A percentile compares a stretch with the other conserved stretches of the same genome.
Conservation (phyloP, 73 alveolate genomes). For the Paramecium octaurelia region DNA sequence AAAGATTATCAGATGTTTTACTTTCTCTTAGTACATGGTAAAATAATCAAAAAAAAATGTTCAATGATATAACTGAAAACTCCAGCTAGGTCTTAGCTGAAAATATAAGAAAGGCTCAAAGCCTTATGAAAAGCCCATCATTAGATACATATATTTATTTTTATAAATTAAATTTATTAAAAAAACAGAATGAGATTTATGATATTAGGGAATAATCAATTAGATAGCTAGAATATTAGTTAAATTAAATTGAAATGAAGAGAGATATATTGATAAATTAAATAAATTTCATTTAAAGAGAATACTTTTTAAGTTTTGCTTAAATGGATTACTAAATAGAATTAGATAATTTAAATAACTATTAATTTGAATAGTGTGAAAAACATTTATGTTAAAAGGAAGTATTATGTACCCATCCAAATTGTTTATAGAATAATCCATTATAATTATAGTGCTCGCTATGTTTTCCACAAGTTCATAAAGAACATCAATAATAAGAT, state of each 20-base stretch:
- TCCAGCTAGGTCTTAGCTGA: background rate
- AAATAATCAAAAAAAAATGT: background rate
- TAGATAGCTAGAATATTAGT: background rate
- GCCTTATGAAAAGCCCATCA: background rate
- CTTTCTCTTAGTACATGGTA: background rate
- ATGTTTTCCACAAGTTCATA: background rate
- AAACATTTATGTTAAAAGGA: background rate
- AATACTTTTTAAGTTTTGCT: background rate
- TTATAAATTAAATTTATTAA: background rate
- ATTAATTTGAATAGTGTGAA: background rate
- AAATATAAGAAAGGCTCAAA: background rate
- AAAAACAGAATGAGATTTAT: background rate
- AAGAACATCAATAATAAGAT: background rate
- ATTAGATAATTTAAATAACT: background rate
- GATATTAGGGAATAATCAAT: background rate
- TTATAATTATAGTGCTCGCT: background rate
- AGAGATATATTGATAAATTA: background rate
- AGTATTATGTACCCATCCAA: background rate
- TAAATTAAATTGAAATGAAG: background rate
- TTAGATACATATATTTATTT: background rate
- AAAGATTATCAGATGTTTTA: background rate
- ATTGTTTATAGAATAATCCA: background rate
- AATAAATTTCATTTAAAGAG: background rate
- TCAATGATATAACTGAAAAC: background rate
- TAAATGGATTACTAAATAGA: background rate